A percentile compares a stretch with the other conserved stretches of the same genome.
Evolutionary conservation across 2,329 filamentous ascomycete genomes (phyloP).

Genomic region (Colletotrichum somersetense): DNA sequence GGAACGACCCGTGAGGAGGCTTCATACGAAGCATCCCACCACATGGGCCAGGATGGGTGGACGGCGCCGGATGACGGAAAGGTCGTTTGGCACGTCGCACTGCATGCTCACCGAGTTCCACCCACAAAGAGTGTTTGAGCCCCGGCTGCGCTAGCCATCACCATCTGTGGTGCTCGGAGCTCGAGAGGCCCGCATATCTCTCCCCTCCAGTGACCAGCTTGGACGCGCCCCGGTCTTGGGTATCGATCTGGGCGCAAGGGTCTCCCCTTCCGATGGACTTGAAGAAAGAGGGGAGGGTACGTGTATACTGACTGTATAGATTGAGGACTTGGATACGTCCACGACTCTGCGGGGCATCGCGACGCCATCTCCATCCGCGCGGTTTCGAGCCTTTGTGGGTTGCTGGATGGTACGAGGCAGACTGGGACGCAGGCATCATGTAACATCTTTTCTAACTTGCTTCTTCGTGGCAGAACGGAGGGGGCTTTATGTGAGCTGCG

Average conservation of each 20-base stretch:
- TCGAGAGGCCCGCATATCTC: background rate
- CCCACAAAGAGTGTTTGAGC: background rate
- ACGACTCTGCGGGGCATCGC: background rate
- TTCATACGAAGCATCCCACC: background rate
- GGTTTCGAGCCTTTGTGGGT: background rate
- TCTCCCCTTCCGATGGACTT: background rate
- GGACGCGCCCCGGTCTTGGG: background rate
- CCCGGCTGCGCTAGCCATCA: background rate
- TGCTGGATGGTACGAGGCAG: background rate
- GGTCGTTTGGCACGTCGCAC: slow-evolving; percentile 17
- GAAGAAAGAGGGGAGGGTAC: background rate
- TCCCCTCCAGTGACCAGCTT: background rate
- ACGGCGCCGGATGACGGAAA: background rate
- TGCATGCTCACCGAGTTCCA: slow-evolving; percentile 3
- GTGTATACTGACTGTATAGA: background rate
- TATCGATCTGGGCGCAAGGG: background rate
- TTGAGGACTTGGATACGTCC: background rate
- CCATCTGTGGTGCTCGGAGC: background rate
- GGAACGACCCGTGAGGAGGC: background rate
- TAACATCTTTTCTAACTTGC: background rate
- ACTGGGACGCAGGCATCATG: background rate
- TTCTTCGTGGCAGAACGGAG: background rate
- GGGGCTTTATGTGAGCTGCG: background rate
- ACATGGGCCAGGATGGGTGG: background rate
- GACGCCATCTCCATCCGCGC: too few species aligned